phyloP scores from a whole-genome alignment of 169 alveolate species.

The Plasmodium gonderi region DNA sequence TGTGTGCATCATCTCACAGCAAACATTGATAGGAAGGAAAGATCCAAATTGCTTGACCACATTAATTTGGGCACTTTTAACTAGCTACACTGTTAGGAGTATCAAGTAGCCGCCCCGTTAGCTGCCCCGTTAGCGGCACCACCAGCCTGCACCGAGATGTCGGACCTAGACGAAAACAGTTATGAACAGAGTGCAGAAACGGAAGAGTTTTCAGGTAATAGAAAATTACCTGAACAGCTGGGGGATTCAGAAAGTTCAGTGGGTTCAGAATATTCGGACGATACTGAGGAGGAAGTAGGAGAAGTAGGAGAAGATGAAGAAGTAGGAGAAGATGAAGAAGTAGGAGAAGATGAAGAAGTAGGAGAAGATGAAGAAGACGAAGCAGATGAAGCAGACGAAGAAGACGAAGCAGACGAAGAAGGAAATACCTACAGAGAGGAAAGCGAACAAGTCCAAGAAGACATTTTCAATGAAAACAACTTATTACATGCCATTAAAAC shows the following conservation, averaged over 20 bases:
- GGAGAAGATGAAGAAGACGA: not conserved
- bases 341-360: not conserved
- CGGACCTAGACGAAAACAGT: not conserved
- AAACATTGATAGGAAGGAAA: too few relatives aligned
- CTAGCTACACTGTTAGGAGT: too few relatives aligned
- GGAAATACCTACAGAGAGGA: not conserved
- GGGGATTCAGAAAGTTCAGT: not conserved
- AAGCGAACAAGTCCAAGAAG: slow-evolving; percentile 27
- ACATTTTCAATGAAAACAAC: slow-evolving; percentile 46
- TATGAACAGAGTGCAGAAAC: not conserved
- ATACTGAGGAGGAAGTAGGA: slow-evolving; percentile 11
- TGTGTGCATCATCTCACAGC: too few relatives aligned
- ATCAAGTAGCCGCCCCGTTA: not conserved
- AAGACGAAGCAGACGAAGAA: slow-evolving; percentile 19
- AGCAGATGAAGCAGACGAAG: not conserved
- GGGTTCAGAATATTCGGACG: not conserved
- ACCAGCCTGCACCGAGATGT: not conserved
- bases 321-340: not conserved
- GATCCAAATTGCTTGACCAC: too few relatives aligned
- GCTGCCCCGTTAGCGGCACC: not conserved
- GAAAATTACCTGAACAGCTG: not conserved
- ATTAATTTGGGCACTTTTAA: too few relatives aligned
- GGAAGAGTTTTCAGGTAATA: not conserved
- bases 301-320: slow-evolving; percentile 12
- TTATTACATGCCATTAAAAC: slow-evolving; percentile 37